A percentile compares a stretch with the other conserved stretches of the same genome.
These are phyloP conservation scores for Boletus sensibilis DNA, from an alignment of 768 basidiomycete genomes.

Conservation along the genomic window DNA sequence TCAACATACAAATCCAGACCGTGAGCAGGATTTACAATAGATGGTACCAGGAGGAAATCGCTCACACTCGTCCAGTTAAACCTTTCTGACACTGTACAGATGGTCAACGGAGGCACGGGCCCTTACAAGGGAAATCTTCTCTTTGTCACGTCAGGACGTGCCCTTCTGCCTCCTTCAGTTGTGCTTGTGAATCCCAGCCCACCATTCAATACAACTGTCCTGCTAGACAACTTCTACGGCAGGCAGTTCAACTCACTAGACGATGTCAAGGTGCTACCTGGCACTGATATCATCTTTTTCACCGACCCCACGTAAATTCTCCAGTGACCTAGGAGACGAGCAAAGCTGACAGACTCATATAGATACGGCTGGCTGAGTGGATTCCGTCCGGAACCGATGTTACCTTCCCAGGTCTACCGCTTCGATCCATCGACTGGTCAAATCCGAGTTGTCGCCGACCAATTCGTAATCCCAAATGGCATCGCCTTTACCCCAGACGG, in stretches of 20 bases:
- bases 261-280: conserved; percentile 72
- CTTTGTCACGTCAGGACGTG: conserved; percentile 66
- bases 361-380: conserved; percentile 65
- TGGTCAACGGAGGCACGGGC: conserved; percentile 70
- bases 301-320: conserved; percentile 62
- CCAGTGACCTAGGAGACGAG: background rate
- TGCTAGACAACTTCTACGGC: conserved; percentile 78
- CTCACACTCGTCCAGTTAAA: conserved; percentile 44
- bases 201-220: conserved; percentile 63
- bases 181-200: conserved; percentile 61
- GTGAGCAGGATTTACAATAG: conserved; percentile 21
- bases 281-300: conserved; percentile 67
- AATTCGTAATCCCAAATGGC: conserved; percentile 50
- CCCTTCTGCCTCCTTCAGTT: conserved; percentile 57
- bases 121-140: conserved; percentile 58
- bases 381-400: conserved; percentile 63
- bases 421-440: conserved; percentile 4
- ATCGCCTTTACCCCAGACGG: conserved; percentile 71
- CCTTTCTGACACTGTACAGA: conserved; percentile 57
- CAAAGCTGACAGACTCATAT: background rate
- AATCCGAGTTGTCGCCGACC: background rate
- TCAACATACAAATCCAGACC: conserved; percentile 41
- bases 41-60: background rate
- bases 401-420: conserved; percentile 32
- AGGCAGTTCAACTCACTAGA: conserved; percentile 82